Evolutionary conservation across 179 eudicot species (phyloP), one percentile per base, ranked within the genome.

Genomic region (Kewa caespitosa): DNA sequence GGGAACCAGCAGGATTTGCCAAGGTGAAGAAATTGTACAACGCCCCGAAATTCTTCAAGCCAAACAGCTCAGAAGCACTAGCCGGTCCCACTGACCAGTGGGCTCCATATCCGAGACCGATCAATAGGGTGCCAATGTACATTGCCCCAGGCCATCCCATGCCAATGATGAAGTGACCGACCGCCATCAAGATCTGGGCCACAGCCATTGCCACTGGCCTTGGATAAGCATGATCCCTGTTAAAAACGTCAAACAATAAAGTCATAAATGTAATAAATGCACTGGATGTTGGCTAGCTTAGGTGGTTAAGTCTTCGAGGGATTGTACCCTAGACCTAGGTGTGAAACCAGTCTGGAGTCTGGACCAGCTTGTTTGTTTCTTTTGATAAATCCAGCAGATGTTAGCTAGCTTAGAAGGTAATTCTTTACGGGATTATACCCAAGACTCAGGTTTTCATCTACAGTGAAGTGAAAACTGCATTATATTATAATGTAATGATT

Each of bases 11-110:
- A 15, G 90, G 90, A 57, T 84, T 87, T 52, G 90, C 90, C 61
- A 87, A 81, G 61, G 90, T 87, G 32, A 87, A 84, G 80, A 87
- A 87, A 78, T 87, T 87, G 41, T 87, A 87, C 36, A 87, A 37
- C 0, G 90, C 84, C 52, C 90, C 90, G 39, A 87, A 87, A 50
- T 83, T 87, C 74, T 86, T 85, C 74, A 85, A 74, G 14, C 90
- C 90, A 57, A 87, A 87, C 57, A 87, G 67, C 83, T 87, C 90
- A 14, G 90, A 87, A 6, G 88, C 90, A 34, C 88, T 78, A 23
- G 90, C 88, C 6, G 90, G 90, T 28, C 78, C 86, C 8, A 87
- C 83, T 31, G 88, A 83, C 90, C 90, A 87, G 67, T 87, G 90
- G 37, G 90, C 90, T 15, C 90, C 90, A 57, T 87, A 87, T 70